A percentile compares a stretch with the other conserved stretches of the same genome.
These are phyloP conservation scores for Geranium rotundifolium DNA, from an alignment of 345 rosid species.

Conservation along the genomic window DNA sequence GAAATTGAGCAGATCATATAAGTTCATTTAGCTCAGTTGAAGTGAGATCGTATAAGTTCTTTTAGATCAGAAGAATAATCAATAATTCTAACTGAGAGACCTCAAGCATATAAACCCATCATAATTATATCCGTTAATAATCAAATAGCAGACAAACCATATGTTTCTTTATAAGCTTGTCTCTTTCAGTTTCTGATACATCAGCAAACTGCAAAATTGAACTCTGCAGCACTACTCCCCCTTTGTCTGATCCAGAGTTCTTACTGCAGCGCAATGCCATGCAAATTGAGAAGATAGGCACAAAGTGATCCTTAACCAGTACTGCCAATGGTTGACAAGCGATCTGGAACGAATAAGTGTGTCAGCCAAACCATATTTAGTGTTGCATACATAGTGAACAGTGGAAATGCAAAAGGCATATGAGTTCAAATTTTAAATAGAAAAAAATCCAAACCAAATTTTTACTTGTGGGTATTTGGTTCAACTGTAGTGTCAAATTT, in stretches of 20 bases:
- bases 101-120: not conserved
- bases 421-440: too few species aligned
- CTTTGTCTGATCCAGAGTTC: conserved; percentile 46
- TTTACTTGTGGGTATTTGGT: not conserved
- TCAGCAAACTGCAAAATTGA: conserved; percentile 49
- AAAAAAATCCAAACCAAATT: not conserved
- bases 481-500: too few species aligned
- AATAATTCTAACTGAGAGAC: not conserved
- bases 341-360: conserved; percentile 39
- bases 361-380: conserved; percentile 12
- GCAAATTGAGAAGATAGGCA: conserved; percentile 74
- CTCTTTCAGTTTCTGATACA: conserved; percentile 73
- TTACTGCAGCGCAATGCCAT: conserved; percentile 66
- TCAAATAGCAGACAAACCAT: conserved; percentile 41
- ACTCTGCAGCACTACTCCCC: conserved; percentile 58
- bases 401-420: not conserved
- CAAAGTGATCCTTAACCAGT: conserved; percentile 62
- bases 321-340: conserved; percentile 46
- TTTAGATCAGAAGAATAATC: too few species aligned
- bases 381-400: not conserved
- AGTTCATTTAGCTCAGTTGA: too few species aligned
- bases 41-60: too few species aligned
- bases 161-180: conserved; percentile 64
- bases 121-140: not conserved
- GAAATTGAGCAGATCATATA: too few species aligned